Evolutionary conservation across 768 basidiomycete genomes (phyloP).

Genomic region (Neoboletus magnificus): DNA sequence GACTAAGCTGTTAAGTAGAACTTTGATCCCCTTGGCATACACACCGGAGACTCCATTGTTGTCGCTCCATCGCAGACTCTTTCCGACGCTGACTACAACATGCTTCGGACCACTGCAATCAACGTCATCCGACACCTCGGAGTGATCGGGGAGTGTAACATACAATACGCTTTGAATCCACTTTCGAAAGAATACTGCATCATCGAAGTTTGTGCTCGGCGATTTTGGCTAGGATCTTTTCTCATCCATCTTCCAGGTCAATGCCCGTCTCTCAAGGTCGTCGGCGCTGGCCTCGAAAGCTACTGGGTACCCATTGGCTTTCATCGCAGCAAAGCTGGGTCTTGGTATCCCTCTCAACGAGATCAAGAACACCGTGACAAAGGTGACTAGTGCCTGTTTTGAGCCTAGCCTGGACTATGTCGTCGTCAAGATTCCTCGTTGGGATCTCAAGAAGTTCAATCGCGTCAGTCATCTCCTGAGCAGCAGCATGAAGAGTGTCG

Average conservation of each 20-base stretch:
- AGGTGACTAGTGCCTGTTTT: constrained; percentile 95
- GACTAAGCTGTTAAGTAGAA: constrained; percentile 53
- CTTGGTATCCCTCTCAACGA: constrained; percentile 96
- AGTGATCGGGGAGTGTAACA: constrained; percentile 98
- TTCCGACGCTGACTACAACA: constrained; percentile 99
- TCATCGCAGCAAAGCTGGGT: constrained; percentile 97
- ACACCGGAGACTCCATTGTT: constrained; percentile 98
- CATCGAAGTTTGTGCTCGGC: constrained; percentile 66
- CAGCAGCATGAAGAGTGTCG: constrained; percentile 98
- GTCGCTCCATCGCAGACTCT: constrained; percentile 97
- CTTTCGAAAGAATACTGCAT: constrained; percentile 96
- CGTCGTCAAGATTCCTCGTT: constrained; percentile 98
- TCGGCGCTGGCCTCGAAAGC: constrained; percentile 98
- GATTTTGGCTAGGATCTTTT: not conserved
- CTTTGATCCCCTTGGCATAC: constrained; percentile 97
- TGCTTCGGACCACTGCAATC: constrained; percentile 97
- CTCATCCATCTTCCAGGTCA: constrained; percentile 48
- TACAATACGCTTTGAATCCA: constrained; percentile 97
- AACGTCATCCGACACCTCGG: constrained; percentile 99
- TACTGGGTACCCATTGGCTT: constrained; percentile 96
- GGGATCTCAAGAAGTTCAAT: constrained; percentile 98
- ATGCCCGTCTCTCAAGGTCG: constrained; percentile 96
- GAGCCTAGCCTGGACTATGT: constrained; percentile 97
- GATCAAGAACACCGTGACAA: constrained; percentile 97
- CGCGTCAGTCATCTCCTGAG: constrained; percentile 88